Base-by-base conservation (phyloP, 2,329 filamentous ascomycete genomes). In the Aureobasidium sp. region DNA sequence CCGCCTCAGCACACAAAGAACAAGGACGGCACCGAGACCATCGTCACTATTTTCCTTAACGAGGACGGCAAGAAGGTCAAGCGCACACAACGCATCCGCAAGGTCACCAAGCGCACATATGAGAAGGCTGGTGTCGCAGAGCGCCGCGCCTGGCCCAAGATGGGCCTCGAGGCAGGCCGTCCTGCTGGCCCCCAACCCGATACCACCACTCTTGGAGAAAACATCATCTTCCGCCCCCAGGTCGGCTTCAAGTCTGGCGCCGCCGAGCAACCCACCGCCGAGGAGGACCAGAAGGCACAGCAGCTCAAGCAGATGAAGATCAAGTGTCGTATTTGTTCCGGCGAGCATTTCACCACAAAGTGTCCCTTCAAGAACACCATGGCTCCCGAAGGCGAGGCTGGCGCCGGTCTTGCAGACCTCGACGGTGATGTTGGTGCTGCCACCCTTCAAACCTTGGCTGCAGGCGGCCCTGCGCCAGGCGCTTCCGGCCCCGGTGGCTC, bases 351-450 rank as follows among this genome's bases (percentile, higher is more conserved):
- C 83, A 99, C 94, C 46, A 93, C 93, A 69, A 88, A 94, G 76
- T 99, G 94, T 86, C 94, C 94, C 39, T 99, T 96, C 87, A 99
- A 97, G 83, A 94, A 97, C 76, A 99, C 93, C 71, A 97, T 99
- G 92, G 92, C 93, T 39, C 94, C 90, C 41, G 85, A 92, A 65
- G 78, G 78, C 67, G 79, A 78, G 66, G 69, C 70, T 17, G 74
- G 73, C 43, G 73, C 74, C 26, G 82, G 77, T 65, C 67, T 72
- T 17, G 76, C 76, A 27, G 82, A 81, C 48, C 69, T 73, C 67
- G 80, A 77, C 32, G 74, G 71, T 32, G 77, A 75, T 53, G 81
- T 78, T 27, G 80, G 75, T 52, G 76, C 76, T 55, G 78, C 75
- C 26, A 65, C 64, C 34, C 71, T 74, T 34, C 69, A 71, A 44